These are phyloP conservation scores for Psilocybe sp. DNA, from an alignment of 768 basidiomycete genomes.

Conservation along the genomic window DNA sequence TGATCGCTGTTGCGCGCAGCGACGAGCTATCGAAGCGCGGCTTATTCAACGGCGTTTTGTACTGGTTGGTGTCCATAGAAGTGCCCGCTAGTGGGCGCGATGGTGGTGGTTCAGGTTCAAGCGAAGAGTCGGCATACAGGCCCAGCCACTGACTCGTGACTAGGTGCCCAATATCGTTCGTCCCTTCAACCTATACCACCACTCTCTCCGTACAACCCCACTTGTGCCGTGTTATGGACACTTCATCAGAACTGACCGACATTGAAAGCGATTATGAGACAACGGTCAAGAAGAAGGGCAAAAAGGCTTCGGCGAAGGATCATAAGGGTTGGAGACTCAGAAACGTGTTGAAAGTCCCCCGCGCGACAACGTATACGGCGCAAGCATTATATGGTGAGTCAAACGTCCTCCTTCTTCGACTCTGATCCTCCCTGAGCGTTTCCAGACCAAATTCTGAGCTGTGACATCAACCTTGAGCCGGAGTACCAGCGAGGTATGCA, in stretches of 20 bases:
- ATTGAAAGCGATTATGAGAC: conserved; percentile 22
- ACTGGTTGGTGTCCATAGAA: conserved; percentile 17
- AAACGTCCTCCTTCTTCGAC: conserved; percentile 17
- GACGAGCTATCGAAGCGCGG: conserved; percentile 8
- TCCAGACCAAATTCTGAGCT: conserved; percentile 60
- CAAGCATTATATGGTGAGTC: conserved; percentile 55
- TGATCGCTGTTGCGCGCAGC: conserved; percentile 35
- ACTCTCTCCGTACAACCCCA: not conserved
- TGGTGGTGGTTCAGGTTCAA: not conserved
- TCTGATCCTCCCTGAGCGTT: not conserved
- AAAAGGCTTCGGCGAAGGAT: not conserved
- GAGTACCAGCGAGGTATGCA: conserved; percentile 73
- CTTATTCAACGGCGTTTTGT: conserved; percentile 22
- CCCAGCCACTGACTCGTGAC: too few relatives aligned
- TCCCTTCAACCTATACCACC: not conserved
- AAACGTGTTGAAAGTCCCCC: conserved; percentile 51
- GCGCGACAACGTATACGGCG: conserved; percentile 63
- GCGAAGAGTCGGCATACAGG: too few relatives aligned
- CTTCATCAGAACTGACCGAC: conserved; percentile 32
- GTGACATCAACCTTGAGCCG: conserved; percentile 68
- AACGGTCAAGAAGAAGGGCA: conserved; percentile 17
- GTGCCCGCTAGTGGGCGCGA: not conserved
- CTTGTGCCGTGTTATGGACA: conserved; percentile 22
- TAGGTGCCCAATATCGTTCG: too few relatives aligned
- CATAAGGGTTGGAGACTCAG: conserved; percentile 27